Conservation (phyloP, 768 basidiomycete genomes). For the Mycena venus region DNA sequence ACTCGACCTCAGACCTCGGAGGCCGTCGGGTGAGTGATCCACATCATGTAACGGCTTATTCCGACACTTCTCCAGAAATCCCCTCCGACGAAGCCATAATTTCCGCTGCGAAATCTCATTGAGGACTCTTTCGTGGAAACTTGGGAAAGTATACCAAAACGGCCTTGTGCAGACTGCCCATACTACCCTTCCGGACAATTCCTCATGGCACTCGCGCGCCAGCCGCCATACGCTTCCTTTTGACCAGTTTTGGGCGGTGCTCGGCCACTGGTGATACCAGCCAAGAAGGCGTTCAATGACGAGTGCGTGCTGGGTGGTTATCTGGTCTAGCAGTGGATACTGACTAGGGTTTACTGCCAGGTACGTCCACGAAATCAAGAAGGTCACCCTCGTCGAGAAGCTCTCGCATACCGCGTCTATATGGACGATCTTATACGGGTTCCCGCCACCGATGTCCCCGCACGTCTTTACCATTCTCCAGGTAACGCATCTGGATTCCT, state of each 20-base stretch:
- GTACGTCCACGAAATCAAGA: slow-evolving; percentile 14
- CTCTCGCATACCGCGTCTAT: slow-evolving; percentile 12
- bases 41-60: background rate
- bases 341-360: background rate
- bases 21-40: slow-evolving; percentile 3
- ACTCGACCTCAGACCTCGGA: background rate
- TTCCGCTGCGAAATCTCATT: background rate
- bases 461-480: slow-evolving; percentile 14
- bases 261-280: slow-evolving; percentile 7
- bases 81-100: slow-evolving; percentile 4
- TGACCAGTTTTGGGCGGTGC: slow-evolving; percentile 10
- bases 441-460: slow-evolving; percentile 6
- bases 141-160: background rate
- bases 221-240: slow-evolving; percentile 10
- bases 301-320: background rate
- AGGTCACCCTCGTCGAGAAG: background rate
- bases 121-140: slow-evolving; percentile 5
- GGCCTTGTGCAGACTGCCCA: background rate
- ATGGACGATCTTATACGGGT: background rate
- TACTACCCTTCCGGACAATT: background rate
- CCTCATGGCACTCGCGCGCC: slow-evolving; percentile 3
- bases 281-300: slow-evolving; percentile 20
- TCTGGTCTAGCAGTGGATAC: background rate
- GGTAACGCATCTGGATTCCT: background rate
- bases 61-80: background rate